Evolutionary conservation across 1,284 basidiomycete genomes (phyloP).

Genomic region (Phaffia rhodozyma): DNA sequence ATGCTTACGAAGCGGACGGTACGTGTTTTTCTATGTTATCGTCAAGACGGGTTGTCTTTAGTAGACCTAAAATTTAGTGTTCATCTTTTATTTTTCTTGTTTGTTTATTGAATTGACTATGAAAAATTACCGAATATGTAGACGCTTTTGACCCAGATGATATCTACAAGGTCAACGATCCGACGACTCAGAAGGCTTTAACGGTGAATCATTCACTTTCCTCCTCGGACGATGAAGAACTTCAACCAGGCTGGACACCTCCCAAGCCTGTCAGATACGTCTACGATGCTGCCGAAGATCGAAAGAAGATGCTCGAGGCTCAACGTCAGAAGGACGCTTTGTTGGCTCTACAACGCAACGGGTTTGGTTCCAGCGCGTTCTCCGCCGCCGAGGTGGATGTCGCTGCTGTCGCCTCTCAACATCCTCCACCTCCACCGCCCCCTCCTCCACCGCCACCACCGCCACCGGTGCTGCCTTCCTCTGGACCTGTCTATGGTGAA

Average conservation of each 20-base stretch:
- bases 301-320: slow-evolving; percentile 25
- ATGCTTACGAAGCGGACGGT: slow-evolving; percentile 40
- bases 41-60: background rate
- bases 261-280: slow-evolving; percentile 52
- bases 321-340: slow-evolving; percentile 8
- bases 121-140: slow-evolving; percentile 10
- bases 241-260: slow-evolving; percentile 17
- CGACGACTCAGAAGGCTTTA: slow-evolving; percentile 21
- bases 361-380: slow-evolving; percentile 6
- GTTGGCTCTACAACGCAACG: background rate
- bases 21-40: slow-evolving; percentile 24
- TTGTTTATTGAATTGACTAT: background rate
- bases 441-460: slow-evolving; percentile 7
- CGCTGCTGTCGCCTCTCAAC: background rate
- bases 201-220: slow-evolving; percentile 7
- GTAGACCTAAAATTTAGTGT: background rate
- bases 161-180: slow-evolving; percentile 37
- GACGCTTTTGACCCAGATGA: slow-evolving; percentile 40
- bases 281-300: slow-evolving; percentile 68
- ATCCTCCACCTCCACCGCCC: background rate
- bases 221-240: slow-evolving; percentile 18
- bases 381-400: background rate
- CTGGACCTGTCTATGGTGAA: slow-evolving; percentile 13
- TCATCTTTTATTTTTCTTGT: background rate
- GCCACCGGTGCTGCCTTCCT: background rate